Evolutionary conservation across 2,329 filamentous ascomycete species (phyloP), one percentile per base, ranked within the genome.

Genomic region (Ascocoryne sarcoides): DNA sequence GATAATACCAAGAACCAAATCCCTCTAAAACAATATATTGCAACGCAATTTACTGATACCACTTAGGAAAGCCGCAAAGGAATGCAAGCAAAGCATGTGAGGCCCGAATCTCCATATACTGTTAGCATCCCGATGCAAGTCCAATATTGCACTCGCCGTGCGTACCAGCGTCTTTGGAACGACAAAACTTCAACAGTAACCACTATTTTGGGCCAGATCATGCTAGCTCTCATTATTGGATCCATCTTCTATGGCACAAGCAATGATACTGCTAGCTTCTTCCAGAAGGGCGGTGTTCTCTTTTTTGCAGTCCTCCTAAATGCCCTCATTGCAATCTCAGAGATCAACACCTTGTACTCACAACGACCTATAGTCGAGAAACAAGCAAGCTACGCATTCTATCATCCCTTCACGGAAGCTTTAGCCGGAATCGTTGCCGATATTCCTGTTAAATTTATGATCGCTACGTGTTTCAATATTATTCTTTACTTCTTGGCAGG

Each of bases 361-460:
- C 87, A 94, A 73, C 82, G 89, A 21, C 84, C 85, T 0, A 94
- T 95, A 52, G 85, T 95, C 43, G 87, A 95, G 59, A 95, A 95
- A 60, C 89, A 96, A 54, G 68, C 73, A 39, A 79, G 83, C 37
- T 95, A 95, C 59, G 88, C 88, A 15, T 72, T 95, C 17, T 94
- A 95, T 53, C 89, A 94, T 55, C 87, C 90, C 0, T 89, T 84
- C 10, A 84, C 88, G 4, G 88, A 95, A 68, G 86, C 88, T 10
- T 70, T 90, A 36, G 79, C 88, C 0, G 92, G 84, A 12, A 92
- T 94, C 79, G 64, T 95, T 20, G 82, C 76, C 45, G 89, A 95
- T 52, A 66, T 93, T 63, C 88, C 89, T 0, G 87, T 88, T 61
- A 95, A 92, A 62, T 64, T 94, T 8, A 17, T 62, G 12, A 89